These are phyloP conservation scores for Naganishia friedmannii DNA, from an alignment of 768 basidiomycete species.

Conservation along the genomic window DNA sequence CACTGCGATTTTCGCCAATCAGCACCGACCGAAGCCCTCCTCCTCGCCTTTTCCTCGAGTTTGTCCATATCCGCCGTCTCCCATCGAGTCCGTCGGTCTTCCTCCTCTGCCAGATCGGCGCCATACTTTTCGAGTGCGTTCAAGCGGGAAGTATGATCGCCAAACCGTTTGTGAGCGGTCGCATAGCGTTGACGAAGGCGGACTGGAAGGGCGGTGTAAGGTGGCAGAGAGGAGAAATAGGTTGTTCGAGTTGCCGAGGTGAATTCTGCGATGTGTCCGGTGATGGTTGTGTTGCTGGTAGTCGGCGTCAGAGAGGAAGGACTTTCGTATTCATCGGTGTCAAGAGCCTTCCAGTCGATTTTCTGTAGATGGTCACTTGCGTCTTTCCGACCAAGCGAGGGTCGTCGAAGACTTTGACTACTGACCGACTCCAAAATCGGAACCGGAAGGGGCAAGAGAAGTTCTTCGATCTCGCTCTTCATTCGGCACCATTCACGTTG, in stretches of 20 bases:
- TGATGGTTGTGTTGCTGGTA: no score
- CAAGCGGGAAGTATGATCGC: conserved; percentile 38
- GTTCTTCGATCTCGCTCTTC: neutral
- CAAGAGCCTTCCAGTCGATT: conserved; percentile 4
- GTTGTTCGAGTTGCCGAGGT: neutral
- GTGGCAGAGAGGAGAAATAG: conserved; percentile 38
- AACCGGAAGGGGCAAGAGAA: neutral
- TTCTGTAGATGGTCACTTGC: no score
- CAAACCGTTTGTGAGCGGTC: neutral
- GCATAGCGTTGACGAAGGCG: conserved; percentile 41
- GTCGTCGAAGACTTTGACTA: no score
- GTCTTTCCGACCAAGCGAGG: no score
- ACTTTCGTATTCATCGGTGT: conserved; percentile 3
- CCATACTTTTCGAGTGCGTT: conserved; percentile 38
- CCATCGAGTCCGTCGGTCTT: conserved; percentile 45
- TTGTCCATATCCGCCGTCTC: conserved; percentile 41
- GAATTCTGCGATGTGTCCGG: no score
- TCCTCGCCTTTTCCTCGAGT: conserved; percentile 38
- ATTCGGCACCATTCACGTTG: conserved; percentile 16
- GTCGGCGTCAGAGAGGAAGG: no score
- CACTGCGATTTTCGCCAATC: neutral
- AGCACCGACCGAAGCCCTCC: conserved; percentile 37
- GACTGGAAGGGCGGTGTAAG: conserved; percentile 36
- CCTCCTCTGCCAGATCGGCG: conserved; percentile 46
- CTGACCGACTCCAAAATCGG: no score